phyloP scores from a whole-genome alignment of 768 basidiomycete species.

The Leccinum longicurvipes region DNA sequence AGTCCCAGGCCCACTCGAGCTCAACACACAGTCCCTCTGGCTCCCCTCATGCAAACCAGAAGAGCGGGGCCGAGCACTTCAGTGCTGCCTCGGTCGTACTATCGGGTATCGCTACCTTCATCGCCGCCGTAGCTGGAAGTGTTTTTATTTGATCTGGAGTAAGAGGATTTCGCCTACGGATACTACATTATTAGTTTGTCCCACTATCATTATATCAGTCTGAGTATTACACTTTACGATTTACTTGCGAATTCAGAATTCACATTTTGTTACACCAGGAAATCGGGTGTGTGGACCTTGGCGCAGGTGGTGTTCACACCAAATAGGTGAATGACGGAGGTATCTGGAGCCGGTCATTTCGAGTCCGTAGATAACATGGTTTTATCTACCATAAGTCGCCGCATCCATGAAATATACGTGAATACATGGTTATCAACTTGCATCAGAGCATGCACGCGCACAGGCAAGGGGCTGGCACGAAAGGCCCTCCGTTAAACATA shows the following conservation, averaged over 20 bases:
- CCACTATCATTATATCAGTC: neutral
- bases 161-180: neutral
- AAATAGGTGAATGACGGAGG: neutral
- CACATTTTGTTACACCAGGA: neutral
- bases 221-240: constrained; percentile 5
- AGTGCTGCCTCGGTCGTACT: constrained; percentile 20
- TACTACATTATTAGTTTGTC: constrained; percentile 11
- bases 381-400: constrained; percentile 3
- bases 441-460: neutral
- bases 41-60: constrained; percentile 31
- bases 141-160: constrained; percentile 17
- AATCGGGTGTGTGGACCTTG: neutral
- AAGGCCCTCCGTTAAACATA: neutral
- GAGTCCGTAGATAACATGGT: constrained; percentile 3
- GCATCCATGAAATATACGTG: constrained; percentile 12
- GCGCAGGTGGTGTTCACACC: neutral
- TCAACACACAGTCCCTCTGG: constrained; percentile 14
- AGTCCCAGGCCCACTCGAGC: constrained; percentile 3
- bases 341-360: neutral
- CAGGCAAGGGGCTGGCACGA: neutral
- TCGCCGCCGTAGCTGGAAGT: constrained; percentile 23
- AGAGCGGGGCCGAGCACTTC: constrained; percentile 31
- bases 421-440: constrained; percentile 8
- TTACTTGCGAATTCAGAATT: constrained; percentile 1
- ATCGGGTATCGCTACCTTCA: constrained; percentile 20